Percentiles rank a stretch among this genome's conserved stretches.
Evolutionary conservation across 1,284 basidiomycete genomes (phyloP).

Genomic region (Malassezia equina): DNA sequence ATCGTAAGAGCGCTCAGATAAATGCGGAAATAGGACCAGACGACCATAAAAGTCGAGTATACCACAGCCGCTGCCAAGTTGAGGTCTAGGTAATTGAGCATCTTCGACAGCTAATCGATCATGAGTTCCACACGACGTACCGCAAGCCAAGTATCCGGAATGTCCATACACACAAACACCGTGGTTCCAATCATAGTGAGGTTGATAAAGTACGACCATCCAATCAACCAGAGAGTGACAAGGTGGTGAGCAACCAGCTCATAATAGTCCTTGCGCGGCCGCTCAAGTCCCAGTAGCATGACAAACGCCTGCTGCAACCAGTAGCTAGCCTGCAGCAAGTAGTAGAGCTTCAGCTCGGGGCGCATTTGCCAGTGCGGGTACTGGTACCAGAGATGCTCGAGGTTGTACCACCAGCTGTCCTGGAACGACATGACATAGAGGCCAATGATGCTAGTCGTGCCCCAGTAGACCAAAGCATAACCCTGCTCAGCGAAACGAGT

Average conservation of each 20-base stretch:
- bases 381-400: conserved; percentile 45
- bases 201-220: conserved; percentile 53
- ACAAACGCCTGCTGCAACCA: conserved; percentile 92
- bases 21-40: conserved; percentile 72
- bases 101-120: conserved; percentile 40
- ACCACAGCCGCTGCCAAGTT: conserved; percentile 28
- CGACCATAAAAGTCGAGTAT: conserved; percentile 38
- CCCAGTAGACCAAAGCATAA: conserved; percentile 44
- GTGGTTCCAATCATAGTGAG: conserved; percentile 79
- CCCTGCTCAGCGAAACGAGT: conserved; percentile 43
- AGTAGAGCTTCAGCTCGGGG: conserved; percentile 76
- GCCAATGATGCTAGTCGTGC: conserved; percentile 30
- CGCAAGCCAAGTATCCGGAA: conserved; percentile 71
- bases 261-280: conserved; percentile 79
- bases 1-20: conserved; percentile 80
- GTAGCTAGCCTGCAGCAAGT: conserved; percentile 66
- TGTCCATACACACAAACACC: conserved; percentile 91
- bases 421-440: conserved; percentile 68
- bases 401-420: conserved; percentile 74
- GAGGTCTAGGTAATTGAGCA: conserved; percentile 42
- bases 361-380: conserved; percentile 60
- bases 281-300: conserved; percentile 72
- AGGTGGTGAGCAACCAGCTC: conserved; percentile 75
- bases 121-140: background rate
- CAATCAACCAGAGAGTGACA: conserved; percentile 89